Base-by-base conservation (phyloP, 2,329 filamentous ascomycete genomes). In the Claviceps purpurea region DNA sequence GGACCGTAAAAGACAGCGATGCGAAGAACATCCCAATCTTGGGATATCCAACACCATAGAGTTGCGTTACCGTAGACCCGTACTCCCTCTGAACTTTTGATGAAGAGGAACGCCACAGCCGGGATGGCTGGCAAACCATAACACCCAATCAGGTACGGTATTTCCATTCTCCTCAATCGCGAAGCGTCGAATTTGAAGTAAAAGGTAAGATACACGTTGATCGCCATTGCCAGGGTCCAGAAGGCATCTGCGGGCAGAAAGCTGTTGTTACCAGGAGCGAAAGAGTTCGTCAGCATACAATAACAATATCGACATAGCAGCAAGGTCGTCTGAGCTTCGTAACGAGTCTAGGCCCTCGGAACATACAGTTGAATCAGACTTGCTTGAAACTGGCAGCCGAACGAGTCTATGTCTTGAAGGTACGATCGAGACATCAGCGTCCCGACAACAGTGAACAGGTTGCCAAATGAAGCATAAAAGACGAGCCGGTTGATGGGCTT, bases 401-500 rank as follows among this genome's bases (percentile, higher is more conserved):
- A 73, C 0, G 73, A 75, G 16, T 68, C 56, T 1, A 73, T 66
- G 8, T 70, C 61, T 2, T 61, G 57, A 6, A 87, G 68, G 41
- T 80, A 85, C 1, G 76, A 73, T 39, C 77, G 75, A 0, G 84
- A 82, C 61, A 91, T 87, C 38, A 91, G 66, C 0, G 87, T 89
- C 1, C 82, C 87, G 18, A 88, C 76, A 64, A 89, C 91, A 55
- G 79, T 80, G 66, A 89, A 73, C 59, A 91, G 74, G 61, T 95
- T 94, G 8, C 87, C 88, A 61, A 87, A 85, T 0, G 85, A 85
- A 6, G 88, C 87, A 64, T 85, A 93, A 65, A 94, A 91, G 10
- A 91, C 82, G 0, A 94, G 74, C 18, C 88, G 77, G 62, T 93
- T 93, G 69, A 93, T 89, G n/a, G 87, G 85, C 62, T 89, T 91